phyloP scores from a whole-genome alignment of 805 yeast genomes.

The Metschnikowia reukaufii region DNA sequence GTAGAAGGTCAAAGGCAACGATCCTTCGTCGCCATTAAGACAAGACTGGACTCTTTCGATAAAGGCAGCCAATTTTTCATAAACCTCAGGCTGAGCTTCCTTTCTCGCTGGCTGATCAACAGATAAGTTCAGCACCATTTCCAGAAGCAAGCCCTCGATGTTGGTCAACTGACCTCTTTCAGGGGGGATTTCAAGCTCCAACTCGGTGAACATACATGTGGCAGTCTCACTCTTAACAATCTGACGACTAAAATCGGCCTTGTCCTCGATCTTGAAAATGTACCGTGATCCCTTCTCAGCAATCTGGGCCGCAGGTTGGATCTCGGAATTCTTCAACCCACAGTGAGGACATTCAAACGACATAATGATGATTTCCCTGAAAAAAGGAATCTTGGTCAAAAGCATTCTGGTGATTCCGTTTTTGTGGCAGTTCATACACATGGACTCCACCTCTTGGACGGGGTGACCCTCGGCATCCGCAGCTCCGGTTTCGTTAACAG shows the following conservation, averaged over 20 bases:
- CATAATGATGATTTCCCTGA: constrained; percentile 88
- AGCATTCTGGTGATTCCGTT: constrained; percentile 81
- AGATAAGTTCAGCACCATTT: constrained; percentile 78
- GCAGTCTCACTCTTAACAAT: constrained; percentile 90
- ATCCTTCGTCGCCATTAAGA: constrained; percentile 64
- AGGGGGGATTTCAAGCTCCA: constrained; percentile 94
- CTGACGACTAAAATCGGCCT: constrained; percentile 81
- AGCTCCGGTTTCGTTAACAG: constrained; percentile 60
- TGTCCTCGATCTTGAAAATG: constrained; percentile 62
- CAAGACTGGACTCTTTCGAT: constrained; percentile 58
- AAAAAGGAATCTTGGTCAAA: constrained; percentile 86
- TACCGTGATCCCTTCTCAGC: constrained; percentile 86
- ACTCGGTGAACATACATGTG: constrained; percentile 71
- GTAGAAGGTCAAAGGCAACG: constrained; percentile 72
- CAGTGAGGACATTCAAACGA: constrained; percentile 96
- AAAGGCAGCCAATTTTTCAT: constrained; percentile 72
- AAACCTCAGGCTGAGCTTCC: constrained; percentile 68
- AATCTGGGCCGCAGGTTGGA: constrained; percentile 93
- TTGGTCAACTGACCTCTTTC: constrained; percentile 91
- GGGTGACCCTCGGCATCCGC: constrained; percentile 92
- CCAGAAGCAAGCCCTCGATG: constrained; percentile 82
- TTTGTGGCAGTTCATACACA: constrained; percentile 94
- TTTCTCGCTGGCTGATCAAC: constrained; percentile 82
- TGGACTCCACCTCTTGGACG: constrained; percentile 90
- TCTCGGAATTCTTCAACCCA: constrained; percentile 83